These are phyloP conservation scores for Trichoderma reesei DNA, from an alignment of 495 filamentous ascomycete genomes.

Conservation along the genomic window DNA sequence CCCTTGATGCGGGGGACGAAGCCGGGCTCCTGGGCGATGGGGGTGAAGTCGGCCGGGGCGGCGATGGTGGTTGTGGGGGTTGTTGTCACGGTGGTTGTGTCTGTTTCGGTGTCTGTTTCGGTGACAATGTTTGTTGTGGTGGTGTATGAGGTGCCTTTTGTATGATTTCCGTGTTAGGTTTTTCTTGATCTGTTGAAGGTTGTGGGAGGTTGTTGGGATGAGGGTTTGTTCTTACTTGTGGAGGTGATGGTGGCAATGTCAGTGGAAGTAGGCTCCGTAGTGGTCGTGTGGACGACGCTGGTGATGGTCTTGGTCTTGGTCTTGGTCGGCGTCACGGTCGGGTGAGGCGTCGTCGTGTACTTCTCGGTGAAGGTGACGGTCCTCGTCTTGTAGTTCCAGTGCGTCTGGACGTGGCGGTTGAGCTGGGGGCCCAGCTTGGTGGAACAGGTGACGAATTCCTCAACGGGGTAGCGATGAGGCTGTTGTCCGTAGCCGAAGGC, in stretches of 20 bases:
- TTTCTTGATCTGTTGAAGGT: no score
- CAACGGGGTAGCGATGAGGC: neutral
- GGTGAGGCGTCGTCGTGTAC: neutral
- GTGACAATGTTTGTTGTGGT: neutral
- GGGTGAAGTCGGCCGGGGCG: neutral
- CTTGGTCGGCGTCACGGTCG: neutral
- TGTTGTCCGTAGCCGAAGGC: neutral
- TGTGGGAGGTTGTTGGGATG: no score
- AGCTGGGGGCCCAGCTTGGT: neutral
- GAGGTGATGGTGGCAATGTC: neutral
- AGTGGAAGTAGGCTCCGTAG: neutral
- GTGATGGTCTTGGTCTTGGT: neutral
- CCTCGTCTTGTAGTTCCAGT: neutral
- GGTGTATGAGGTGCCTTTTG: neutral
- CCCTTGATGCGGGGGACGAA: neutral
- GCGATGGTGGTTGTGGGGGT: neutral
- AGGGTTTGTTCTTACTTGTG: neutral
- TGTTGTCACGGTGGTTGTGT: neutral
- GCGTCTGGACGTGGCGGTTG: constrained; percentile 1
- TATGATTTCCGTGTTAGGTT: no score
- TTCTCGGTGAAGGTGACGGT: neutral
- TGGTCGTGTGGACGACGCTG: neutral
- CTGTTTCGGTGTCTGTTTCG: neutral
- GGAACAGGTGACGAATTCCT: neutral
- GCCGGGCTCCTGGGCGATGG: neutral